Evolutionary conservation across 2,329 filamentous ascomycete genomes (phyloP).

Genomic region (Calonectria pseudoreteaudii): DNA sequence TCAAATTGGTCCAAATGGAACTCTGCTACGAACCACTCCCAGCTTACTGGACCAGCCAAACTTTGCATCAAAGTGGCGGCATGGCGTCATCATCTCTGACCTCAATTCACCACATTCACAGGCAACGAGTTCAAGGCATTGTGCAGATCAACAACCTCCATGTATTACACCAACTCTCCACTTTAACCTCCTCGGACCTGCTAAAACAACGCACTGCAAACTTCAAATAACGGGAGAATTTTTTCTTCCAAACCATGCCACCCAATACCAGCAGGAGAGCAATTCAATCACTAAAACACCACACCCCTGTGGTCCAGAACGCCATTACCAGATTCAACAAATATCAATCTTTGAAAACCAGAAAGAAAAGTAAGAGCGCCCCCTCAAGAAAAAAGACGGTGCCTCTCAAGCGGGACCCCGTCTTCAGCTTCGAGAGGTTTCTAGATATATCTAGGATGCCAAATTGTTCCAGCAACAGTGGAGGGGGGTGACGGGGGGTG

Average conservation of each 20-base stretch:
- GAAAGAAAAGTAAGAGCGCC: constrained; percentile 20
- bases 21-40: neutral
- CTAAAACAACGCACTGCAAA: constrained; percentile 10
- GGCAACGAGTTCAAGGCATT: neutral
- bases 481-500: constrained; percentile 20
- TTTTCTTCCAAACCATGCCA: constrained; percentile 39
- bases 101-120: neutral
- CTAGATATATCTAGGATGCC: constrained; percentile 21
- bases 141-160: constrained; percentile 24
- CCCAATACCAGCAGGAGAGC: constrained; percentile 13
- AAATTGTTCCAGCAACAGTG: neutral
- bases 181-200: constrained; percentile 23
- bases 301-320: constrained; percentile 26
- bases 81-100: neutral
- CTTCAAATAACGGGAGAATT: constrained; percentile 32
- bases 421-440: constrained; percentile 25
- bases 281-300: constrained; percentile 27
- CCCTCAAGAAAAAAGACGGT: constrained; percentile 17
- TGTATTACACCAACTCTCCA: constrained; percentile 36
- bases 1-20: neutral
- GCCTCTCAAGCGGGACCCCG: constrained; percentile 26
- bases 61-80: neutral
- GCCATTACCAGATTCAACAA: constrained; percentile 30
- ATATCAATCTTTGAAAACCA: constrained; percentile 14
- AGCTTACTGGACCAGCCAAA: neutral